These are phyloP conservation scores for Termitomyces sp. DNA, from an alignment of 768 basidiomycete species.

Conservation along the genomic window DNA sequence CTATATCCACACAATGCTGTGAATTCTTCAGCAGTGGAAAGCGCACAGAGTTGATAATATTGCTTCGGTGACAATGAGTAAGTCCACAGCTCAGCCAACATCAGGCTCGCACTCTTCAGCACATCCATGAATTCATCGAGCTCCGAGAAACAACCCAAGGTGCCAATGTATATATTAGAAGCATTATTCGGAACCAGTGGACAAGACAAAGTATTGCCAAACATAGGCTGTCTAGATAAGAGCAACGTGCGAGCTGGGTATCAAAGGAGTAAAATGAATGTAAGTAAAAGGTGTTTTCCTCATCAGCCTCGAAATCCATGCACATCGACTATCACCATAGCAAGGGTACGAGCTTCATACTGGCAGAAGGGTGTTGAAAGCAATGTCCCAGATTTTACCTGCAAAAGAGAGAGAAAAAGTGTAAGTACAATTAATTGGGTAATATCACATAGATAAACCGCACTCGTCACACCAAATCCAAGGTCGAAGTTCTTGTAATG, in stretches of 20 bases:
- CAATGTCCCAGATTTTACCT: constrained; percentile 93
- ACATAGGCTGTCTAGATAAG: neutral
- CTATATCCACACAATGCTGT: constrained; percentile 69
- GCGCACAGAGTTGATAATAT: constrained; percentile 95
- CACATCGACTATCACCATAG: too few relatives aligned
- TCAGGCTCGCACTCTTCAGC: constrained; percentile 92
- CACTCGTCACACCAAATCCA: constrained; percentile 94
- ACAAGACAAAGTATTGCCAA: neutral
- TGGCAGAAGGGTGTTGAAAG: constrained; percentile 79
- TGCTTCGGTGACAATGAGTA: constrained; percentile 93
- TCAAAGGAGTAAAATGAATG: neutral
- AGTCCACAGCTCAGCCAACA: constrained; percentile 94
- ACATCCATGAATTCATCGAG: constrained; percentile 98
- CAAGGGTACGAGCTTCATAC: constrained; percentile 43
- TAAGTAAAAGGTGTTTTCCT: neutral
- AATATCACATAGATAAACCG: constrained; percentile 14
- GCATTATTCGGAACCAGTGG: neutral
- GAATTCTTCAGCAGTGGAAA: neutral
- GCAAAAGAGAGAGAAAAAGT: neutral
- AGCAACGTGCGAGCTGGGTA: neutral
- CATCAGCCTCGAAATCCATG: neutral
- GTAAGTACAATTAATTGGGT: neutral
- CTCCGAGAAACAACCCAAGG: constrained; percentile 48
- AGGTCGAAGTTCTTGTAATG: constrained; percentile 99
- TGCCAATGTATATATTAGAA: neutral